Conservation (phyloP, 768 basidiomycete genomes). For the Ramaria sp. region DNA sequence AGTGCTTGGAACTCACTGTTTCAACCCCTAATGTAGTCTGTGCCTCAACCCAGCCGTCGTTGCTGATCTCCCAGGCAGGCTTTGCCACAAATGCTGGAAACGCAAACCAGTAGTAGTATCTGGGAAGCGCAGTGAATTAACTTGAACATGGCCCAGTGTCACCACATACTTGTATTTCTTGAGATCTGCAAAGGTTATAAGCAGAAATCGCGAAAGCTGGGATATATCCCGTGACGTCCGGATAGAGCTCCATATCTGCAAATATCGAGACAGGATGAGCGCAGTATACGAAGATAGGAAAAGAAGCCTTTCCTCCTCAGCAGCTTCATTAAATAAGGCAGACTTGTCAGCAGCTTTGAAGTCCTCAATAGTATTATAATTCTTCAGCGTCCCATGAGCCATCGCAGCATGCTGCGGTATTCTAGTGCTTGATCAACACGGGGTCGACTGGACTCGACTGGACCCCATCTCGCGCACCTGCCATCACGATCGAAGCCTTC, state of each 20-base stretch:
- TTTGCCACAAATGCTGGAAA: conserved; percentile 88
- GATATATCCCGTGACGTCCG: conserved; percentile 39
- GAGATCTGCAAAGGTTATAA: conserved; percentile 92
- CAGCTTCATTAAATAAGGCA: conserved; percentile 65
- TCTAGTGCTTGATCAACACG: conserved; percentile 20
- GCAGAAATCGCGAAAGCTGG: conserved; percentile 65
- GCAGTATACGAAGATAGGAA: background rate
- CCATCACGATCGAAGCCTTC: conserved; percentile 47
- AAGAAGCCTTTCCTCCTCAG: conserved; percentile 45
- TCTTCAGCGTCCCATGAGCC: conserved; percentile 68
- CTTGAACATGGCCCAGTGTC: background rate
- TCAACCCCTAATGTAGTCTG: conserved; percentile 31
- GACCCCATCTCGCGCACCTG: conserved; percentile 29
- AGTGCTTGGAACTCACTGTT: conserved; percentile 25
- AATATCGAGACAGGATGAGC: background rate
- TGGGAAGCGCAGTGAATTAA: background rate
- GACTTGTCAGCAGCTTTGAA: conserved; percentile 88
- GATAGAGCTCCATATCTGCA: conserved; percentile 63
- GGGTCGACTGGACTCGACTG: background rate
- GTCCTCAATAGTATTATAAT: conserved; percentile 95
- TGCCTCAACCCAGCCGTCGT: conserved; percentile 47
- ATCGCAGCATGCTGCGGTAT: conserved; percentile 37
- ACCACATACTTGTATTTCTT: conserved; percentile 71
- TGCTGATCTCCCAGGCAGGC: conserved; percentile 80
- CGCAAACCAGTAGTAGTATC: conserved; percentile 94